phyloP scores from a whole-genome alignment of 2,329 filamentous ascomycete genomes.

The Drechslerella stenobrocha region DNA sequence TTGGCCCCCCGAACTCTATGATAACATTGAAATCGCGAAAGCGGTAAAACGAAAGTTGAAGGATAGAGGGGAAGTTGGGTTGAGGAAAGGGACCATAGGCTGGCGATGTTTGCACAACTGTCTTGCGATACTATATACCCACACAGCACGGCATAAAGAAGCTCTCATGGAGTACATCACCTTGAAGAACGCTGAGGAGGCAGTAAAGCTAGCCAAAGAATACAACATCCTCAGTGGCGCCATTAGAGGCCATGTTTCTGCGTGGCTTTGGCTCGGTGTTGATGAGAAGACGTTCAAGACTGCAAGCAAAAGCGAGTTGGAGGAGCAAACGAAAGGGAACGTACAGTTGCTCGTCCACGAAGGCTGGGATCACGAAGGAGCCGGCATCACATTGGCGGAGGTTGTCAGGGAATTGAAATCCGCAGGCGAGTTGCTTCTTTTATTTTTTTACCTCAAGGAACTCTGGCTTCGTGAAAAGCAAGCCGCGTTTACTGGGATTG shows the following conservation, averaged over 20 bases:
- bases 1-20: slow-evolving; percentile 65
- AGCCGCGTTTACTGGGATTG: slow-evolving; percentile 60
- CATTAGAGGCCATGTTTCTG: slow-evolving; percentile 83
- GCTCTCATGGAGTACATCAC: slow-evolving; percentile 86
- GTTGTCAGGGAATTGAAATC: slow-evolving; percentile 79
- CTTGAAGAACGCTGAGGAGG: slow-evolving; percentile 86
- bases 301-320: slow-evolving; percentile 71
- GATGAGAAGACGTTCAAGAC: slow-evolving; percentile 68
- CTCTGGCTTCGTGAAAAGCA: slow-evolving; percentile 76
- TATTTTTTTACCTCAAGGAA: slow-evolving; percentile 87
- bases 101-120: slow-evolving; percentile 89
- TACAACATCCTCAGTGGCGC: slow-evolving; percentile 81
- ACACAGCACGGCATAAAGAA: slow-evolving; percentile 77
- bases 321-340: slow-evolving; percentile 77
- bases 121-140: slow-evolving; percentile 80
- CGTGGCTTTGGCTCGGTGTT: slow-evolving; percentile 84
- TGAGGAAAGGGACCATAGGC: slow-evolving; percentile 74
- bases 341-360: slow-evolving; percentile 86
- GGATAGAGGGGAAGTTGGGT: slow-evolving; percentile 73
- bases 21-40: slow-evolving; percentile 68
- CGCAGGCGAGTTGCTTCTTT: slow-evolving; percentile 70
- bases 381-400: slow-evolving; percentile 77
- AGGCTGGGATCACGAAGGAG: slow-evolving; percentile 64
- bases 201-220: slow-evolving; percentile 81
- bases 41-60: slow-evolving; percentile 81